Percentiles rank a stretch among this genome's conserved stretches.
These are phyloP conservation scores for Boletales sp. DNA, from an alignment of 768 basidiomycete species.

Conservation along the genomic window DNA sequence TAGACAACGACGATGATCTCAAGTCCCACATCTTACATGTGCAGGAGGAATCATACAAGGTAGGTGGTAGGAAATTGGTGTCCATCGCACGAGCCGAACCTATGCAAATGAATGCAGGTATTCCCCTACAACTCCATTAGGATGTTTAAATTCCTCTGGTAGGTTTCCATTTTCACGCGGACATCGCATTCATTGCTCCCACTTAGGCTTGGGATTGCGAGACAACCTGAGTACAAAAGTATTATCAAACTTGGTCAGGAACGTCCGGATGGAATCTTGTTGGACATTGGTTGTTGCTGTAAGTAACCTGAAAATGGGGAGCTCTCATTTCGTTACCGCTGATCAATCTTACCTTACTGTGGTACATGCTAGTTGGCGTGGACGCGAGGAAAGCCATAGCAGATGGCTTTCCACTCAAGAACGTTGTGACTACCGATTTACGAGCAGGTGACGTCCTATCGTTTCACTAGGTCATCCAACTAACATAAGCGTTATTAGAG, in stretches of 20 bases:
- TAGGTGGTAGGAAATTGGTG: neutral
- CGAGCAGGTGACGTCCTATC: slow-evolving; percentile 24
- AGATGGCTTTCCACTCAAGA: slow-evolving; percentile 41
- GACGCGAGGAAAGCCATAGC: slow-evolving; percentile 8
- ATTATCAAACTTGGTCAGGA: slow-evolving; percentile 36
- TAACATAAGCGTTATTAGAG: slow-evolving; percentile 28
- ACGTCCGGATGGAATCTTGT: slow-evolving; percentile 34
- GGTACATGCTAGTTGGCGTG: slow-evolving; percentile 14
- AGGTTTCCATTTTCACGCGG: neutral
- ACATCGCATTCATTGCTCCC: neutral
- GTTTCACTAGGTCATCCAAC: too few relatives aligned
- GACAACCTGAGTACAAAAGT: slow-evolving; percentile 14
- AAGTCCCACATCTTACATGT: slow-evolving; percentile 29
- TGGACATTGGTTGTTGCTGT: slow-evolving; percentile 49
- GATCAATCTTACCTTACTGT: neutral
- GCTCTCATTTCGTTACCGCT: neutral
- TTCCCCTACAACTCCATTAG: slow-evolving; percentile 30
- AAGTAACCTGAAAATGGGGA: slow-evolving; percentile 5
- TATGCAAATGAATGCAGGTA: slow-evolving; percentile 7
- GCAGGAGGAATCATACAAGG: slow-evolving; percentile 29
- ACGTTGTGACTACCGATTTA: slow-evolving; percentile 39
- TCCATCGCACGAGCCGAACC: too few relatives aligned
- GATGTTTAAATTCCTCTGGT: slow-evolving; percentile 22
- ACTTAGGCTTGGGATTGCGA: slow-evolving; percentile 9
- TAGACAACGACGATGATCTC: slow-evolving; percentile 25